phyloP scores from a whole-genome alignment of 2,329 filamentous ascomycete genomes.

The Neopestalotiopsis sp. region DNA sequence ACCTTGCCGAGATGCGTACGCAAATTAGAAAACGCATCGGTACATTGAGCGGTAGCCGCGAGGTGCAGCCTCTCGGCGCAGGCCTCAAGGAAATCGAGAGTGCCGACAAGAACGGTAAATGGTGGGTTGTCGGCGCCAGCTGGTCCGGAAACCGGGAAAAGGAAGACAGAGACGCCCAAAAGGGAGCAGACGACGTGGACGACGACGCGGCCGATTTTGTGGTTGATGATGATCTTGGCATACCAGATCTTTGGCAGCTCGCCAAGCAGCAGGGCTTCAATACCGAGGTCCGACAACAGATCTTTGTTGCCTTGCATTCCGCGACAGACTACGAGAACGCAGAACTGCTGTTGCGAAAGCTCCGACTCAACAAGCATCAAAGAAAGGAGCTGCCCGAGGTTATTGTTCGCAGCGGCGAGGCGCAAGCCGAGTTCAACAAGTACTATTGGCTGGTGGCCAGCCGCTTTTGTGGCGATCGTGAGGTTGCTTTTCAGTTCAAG shows the following conservation, averaged over 20 bases:
- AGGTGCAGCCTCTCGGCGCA: slow-evolving; percentile 78
- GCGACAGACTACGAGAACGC: slow-evolving; percentile 85
- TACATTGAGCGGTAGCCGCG: slow-evolving; percentile 65
- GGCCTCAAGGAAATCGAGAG: slow-evolving; percentile 82
- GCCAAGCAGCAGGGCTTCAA: slow-evolving; percentile 85
- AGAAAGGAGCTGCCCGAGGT: slow-evolving; percentile 87
- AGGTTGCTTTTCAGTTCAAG: slow-evolving; percentile 83
- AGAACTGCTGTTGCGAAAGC: slow-evolving; percentile 76
- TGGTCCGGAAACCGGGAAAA: slow-evolving; percentile 59
- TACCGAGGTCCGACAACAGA: slow-evolving; percentile 84
- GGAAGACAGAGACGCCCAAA: slow-evolving; percentile 30
- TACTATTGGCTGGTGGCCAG: slow-evolving; percentile 90
- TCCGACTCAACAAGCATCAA: slow-evolving; percentile 85
- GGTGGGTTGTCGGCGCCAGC: slow-evolving; percentile 98
- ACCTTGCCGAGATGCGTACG: slow-evolving; percentile 79
- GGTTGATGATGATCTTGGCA: slow-evolving; percentile 50
- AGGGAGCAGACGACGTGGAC: slow-evolving; percentile 26
- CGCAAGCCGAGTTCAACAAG: slow-evolving; percentile 85
- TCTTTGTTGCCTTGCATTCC: slow-evolving; percentile 90
- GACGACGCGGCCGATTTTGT: slow-evolving; percentile 39
- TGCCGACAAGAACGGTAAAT: slow-evolving; percentile 88
- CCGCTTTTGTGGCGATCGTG: slow-evolving; percentile 75
- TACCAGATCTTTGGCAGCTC: slow-evolving; percentile 75
- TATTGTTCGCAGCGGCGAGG: slow-evolving; percentile 83
- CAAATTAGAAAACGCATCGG: slow-evolving; percentile 90